Percentiles rank a stretch among this genome's conserved stretches.
phyloP scores from a whole-genome alignment of 192 early-diverging fungal species.

The Coemansia sp. region DNA sequence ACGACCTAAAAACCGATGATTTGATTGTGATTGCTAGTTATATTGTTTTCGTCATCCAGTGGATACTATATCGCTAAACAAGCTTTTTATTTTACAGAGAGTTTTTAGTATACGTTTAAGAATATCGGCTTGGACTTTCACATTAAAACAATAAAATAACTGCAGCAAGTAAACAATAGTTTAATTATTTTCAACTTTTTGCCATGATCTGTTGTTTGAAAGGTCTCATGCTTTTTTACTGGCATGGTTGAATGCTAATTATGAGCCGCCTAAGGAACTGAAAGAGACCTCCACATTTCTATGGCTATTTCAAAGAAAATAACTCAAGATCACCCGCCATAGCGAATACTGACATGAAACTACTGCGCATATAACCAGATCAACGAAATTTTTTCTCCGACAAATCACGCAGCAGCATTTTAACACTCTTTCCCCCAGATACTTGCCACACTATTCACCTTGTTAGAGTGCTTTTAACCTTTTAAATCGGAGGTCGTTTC shows the following conservation, averaged over 20 bases:
- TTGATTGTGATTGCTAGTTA: neutral
- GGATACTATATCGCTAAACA: neutral
- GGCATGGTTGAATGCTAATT: no score
- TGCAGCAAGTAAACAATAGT: no score
- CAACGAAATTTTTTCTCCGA: slow-evolving; percentile 1
- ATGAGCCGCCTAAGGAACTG: no score
- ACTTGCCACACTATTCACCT: neutral
- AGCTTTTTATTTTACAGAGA: neutral
- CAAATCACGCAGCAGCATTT: no score
- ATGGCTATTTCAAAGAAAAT: neutral
- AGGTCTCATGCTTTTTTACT: no score
- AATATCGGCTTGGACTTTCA: no score
- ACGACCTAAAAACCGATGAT: neutral
- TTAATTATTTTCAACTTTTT: no score
- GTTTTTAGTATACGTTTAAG: no score
- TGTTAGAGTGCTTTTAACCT: neutral
- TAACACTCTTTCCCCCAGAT: no score
- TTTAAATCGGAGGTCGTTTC: neutral
- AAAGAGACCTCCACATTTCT: neutral
- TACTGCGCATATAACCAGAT: neutral
- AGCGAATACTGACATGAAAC: no score
- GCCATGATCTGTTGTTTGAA: no score
- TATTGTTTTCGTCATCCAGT: neutral
- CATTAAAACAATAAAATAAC: no score
- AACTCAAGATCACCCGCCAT: neutral